These are phyloP conservation scores for Blastocystis sp. DNA, from an alignment of 352 stramenopile species.

Conservation along the genomic window DNA sequence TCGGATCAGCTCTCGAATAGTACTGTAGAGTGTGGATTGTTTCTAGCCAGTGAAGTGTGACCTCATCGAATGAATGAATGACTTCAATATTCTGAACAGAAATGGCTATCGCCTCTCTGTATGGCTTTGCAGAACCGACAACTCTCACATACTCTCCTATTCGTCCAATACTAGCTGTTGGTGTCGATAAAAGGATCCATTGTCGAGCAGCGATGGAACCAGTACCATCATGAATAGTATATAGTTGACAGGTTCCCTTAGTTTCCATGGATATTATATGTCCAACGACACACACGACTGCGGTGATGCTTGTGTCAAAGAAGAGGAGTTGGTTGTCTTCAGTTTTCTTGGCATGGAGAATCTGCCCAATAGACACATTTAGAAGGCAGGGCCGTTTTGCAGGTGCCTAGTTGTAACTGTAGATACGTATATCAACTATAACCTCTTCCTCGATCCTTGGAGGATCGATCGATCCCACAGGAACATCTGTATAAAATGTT, in stretches of 20 bases:
- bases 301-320: not conserved
- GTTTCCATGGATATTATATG: not conserved
- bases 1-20: not conserved
- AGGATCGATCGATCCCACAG: no score
- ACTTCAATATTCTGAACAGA: slow-evolving; percentile 30
- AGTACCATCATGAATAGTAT: slow-evolving; percentile 30
- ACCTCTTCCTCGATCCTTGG: no score
- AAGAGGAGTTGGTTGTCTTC: not conserved
- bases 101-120: not conserved
- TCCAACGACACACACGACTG: not conserved
- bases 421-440: no score
- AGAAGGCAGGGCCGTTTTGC: not conserved
- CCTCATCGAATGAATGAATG: slow-evolving; percentile 8
- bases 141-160: slow-evolving; percentile 29
- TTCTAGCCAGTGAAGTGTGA: slow-evolving; percentile 25
- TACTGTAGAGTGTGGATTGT: not conserved
- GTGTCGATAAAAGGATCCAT: not conserved
- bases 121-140: not conserved
- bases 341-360: not conserved
- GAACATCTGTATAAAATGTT: no score
- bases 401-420: no score
- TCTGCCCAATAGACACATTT: not conserved
- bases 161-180: not conserved
- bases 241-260: not conserved
- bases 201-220: not conserved